Base-by-base conservation (phyloP, 108 stramenopile species). In the Parmales sp. region DNA sequence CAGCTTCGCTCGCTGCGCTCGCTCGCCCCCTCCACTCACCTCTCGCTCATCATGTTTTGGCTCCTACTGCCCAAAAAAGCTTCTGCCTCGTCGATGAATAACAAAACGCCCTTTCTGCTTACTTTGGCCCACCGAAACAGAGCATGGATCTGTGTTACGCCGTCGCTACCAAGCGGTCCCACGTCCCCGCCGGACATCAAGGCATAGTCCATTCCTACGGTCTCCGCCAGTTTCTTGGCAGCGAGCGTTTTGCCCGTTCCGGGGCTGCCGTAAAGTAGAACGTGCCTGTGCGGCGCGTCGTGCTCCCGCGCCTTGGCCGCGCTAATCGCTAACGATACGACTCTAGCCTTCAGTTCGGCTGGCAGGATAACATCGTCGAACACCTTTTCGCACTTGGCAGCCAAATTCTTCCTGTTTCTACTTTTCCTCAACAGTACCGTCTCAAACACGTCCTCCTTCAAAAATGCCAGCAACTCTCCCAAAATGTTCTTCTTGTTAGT, bases 61-160 rank as follows among this genome's bases (percentile, higher is more conserved):
- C 72, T 76, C 37, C 88, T 70, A 26, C 68, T 78, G 39, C 82
- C 86, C 39, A 92, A 78, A 63, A 92, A 90, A 37, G 85, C 88
- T 51, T 92, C 89, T 0, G 88, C 86, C 72, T 91, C 90, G 70
- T 91, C 90, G 63, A 91, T 86, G 71, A 91, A 90, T 1, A 91
- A 72, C 6, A 91, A 65, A 8, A 90, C 72, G 1, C 90, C 90
- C 36, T 77, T 77, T 0, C 66, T 71, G 60, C 70, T 68, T 48
- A 68, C 69, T 69, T 76, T 80, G 43, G 90, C 90, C 90, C 90
- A 91, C 13, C 70, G 46, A 65, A 91, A 91, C 13, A 91, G 71
- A 7, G 67, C 69, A 65, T 91, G 89, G 26, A 91, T 85, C 66
- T 88, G 83, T 0, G 84, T 88, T 34, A 90, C 89, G 2, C 87